Conservation (phyloP, 495 filamentous ascomycete species). For the Talaromyces stipitatus region DNA sequence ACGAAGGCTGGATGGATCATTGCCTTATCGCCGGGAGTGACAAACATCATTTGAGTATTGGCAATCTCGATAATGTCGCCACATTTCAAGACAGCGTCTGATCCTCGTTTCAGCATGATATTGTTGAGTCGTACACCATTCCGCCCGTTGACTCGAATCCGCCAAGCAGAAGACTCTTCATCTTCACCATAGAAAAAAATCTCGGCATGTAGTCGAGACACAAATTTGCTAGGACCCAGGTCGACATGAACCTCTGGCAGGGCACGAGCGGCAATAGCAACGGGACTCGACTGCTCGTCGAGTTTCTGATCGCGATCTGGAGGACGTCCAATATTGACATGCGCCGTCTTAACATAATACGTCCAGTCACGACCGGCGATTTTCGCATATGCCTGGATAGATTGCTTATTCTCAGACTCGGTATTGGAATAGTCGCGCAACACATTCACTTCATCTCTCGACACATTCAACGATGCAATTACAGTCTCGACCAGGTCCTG, state of each 20-base stretch:
- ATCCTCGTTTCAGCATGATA: constrained; percentile 52
- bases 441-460: constrained; percentile 56
- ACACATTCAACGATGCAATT: constrained; percentile 56
- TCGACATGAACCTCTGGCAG: constrained; percentile 71
- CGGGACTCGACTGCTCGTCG: constrained; percentile 36
- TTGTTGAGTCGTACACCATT: constrained; percentile 85
- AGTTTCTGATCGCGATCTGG: constrained; percentile 49
- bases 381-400: constrained; percentile 86
- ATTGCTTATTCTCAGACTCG: constrained; percentile 59
- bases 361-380: constrained; percentile 90
- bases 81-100: constrained; percentile 59
- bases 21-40: constrained; percentile 61
- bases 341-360: constrained; percentile 76
- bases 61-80: constrained; percentile 86
- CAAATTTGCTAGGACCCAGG: constrained; percentile 83
- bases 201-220: constrained; percentile 81
- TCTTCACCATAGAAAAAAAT: constrained; percentile 66
- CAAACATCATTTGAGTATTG: constrained; percentile 96
- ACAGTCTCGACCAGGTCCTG: constrained; percentile 68
- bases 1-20: constrained; percentile 51
- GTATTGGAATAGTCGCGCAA: constrained; percentile 68
- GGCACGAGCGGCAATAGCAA: constrained; percentile 35
- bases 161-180: constrained; percentile 58
- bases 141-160: constrained; percentile 75
- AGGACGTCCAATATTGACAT: constrained; percentile 77